Evolutionary conservation across 257 asterid species (phyloP).

Genomic region (Solanum neorickii): DNA sequence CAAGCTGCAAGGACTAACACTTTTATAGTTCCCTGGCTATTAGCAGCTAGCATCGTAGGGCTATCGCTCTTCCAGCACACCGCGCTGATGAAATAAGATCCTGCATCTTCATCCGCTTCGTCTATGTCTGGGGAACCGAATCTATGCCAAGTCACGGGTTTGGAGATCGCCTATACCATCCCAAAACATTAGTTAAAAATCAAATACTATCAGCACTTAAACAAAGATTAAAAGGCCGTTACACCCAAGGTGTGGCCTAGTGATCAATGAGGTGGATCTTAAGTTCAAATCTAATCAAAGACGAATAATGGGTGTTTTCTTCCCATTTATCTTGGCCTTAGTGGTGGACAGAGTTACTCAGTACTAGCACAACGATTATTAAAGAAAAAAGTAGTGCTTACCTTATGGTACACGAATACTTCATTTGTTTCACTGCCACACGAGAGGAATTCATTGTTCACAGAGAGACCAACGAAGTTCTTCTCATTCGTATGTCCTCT

Average conservation of each 20-base stretch:
- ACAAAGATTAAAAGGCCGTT: background rate
- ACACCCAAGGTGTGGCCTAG: background rate
- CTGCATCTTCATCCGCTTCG: conserved; percentile 21
- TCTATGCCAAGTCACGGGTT: conserved; percentile 30
- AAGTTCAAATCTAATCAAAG: background rate
- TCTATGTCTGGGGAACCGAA: conserved; percentile 23
- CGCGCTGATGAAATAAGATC: conserved; percentile 23
- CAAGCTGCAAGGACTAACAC: conserved; percentile 23
- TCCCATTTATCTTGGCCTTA: background rate
- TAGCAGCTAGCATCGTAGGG: conserved; percentile 31
- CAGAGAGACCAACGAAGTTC: conserved; percentile 34
- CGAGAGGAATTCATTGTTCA: conserved; percentile 26
- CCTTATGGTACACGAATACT: conserved; percentile 37
- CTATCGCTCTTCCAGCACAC: conserved; percentile 39
- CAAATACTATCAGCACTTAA: background rate
- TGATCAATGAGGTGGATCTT: background rate
- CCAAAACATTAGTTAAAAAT: background rate
- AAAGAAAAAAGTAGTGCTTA: background rate
- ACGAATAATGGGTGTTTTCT: background rate
- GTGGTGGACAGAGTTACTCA: background rate
- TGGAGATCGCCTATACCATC: conserved; percentile 14
- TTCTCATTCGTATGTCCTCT: conserved; percentile 43
- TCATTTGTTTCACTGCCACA: conserved; percentile 44
- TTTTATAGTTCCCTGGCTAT: conserved; percentile 33
- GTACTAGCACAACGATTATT: background rate